These are phyloP conservation scores for Globisporangium parvum DNA, from an alignment of 352 stramenopile genomes.

Conservation along the genomic window DNA sequence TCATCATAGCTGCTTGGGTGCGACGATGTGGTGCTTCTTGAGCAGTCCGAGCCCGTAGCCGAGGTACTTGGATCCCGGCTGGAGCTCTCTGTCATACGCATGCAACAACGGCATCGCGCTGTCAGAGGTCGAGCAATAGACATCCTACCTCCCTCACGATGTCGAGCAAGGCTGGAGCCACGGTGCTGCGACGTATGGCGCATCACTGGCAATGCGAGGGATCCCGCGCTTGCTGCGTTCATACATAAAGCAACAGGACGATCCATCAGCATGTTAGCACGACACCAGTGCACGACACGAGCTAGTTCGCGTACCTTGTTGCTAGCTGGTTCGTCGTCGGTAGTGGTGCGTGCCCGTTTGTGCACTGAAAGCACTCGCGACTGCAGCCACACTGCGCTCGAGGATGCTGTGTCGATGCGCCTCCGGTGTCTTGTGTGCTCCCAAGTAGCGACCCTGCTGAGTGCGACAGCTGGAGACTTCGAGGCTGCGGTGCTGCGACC, in stretches of 20 bases:
- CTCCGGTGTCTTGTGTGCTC: background rate
- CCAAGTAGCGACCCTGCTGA: conserved; percentile 12
- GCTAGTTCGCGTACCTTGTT: background rate
- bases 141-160: too few species aligned
- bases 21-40: conserved; percentile 69
- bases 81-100: conserved; percentile 26
- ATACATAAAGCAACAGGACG: background rate
- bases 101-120: background rate
- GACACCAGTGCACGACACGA: too few species aligned
- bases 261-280: background rate
- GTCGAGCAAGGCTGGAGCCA: too few species aligned
- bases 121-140: background rate
- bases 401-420: background rate
- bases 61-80: conserved; percentile 64
- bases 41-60: conserved; percentile 66
- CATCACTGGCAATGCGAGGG: conserved; percentile 7
- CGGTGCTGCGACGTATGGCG: background rate
- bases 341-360: background rate
- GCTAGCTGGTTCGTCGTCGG: conserved; percentile 1
- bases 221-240: conserved; percentile 4
- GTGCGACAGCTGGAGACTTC: conserved; percentile 18
- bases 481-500: background rate
- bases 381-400: conserved; percentile 20
- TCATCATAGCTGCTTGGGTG: conserved; percentile 23
- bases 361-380: conserved; percentile 63